Conservation (phyloP, 164 flowering plant genomes). For the Vitis riparia region DNA sequence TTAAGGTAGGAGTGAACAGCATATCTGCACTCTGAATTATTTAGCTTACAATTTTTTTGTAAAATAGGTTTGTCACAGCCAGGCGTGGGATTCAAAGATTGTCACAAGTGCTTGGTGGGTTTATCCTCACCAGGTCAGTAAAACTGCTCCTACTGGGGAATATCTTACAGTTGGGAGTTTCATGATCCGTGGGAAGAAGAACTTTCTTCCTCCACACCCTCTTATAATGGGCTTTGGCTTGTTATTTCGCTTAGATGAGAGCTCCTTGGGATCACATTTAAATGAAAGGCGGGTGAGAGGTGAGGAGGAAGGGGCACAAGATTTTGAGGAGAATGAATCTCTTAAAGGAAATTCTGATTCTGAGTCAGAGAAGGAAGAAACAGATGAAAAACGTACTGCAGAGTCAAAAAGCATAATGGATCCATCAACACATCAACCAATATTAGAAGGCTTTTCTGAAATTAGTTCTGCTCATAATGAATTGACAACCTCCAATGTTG, state of each 20-base stretch:
- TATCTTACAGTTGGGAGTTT: conserved; percentile 98
- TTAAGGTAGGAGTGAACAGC: background rate
- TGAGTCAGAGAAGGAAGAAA: conserved; percentile 50
- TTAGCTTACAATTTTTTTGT: background rate
- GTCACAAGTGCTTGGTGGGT: conserved; percentile 99
- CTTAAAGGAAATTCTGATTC: conserved; percentile 47
- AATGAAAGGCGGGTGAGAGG: conserved; percentile 96
- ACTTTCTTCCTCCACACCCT: conserved; percentile 98
- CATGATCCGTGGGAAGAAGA: conserved; percentile 97
- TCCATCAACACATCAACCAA: conserved; percentile 15
- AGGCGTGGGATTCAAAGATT: conserved; percentile 98
- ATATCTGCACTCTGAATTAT: background rate
- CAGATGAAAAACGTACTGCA: conserved; percentile 15
- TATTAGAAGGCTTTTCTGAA: conserved; percentile 17
- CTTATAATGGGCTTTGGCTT: conserved; percentile 96
- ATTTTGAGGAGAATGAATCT: conserved; percentile 43
- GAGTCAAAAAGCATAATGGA: conserved; percentile 16
- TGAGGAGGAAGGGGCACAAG: conserved; percentile 75
- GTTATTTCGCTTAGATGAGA: conserved; percentile 92
- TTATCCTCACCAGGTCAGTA: conserved; percentile 96
- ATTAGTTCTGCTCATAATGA: conserved; percentile 14
- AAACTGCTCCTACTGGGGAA: conserved; percentile 99
- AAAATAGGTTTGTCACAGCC: conserved; percentile 93
- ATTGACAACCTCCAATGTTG: conserved; percentile 1
- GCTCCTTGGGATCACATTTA: conserved; percentile 92